A percentile compares a stretch with the other conserved stretches of the same genome.
Conservation (phyloP, 257 asterid genomes). For the Ilex asprella region DNA sequence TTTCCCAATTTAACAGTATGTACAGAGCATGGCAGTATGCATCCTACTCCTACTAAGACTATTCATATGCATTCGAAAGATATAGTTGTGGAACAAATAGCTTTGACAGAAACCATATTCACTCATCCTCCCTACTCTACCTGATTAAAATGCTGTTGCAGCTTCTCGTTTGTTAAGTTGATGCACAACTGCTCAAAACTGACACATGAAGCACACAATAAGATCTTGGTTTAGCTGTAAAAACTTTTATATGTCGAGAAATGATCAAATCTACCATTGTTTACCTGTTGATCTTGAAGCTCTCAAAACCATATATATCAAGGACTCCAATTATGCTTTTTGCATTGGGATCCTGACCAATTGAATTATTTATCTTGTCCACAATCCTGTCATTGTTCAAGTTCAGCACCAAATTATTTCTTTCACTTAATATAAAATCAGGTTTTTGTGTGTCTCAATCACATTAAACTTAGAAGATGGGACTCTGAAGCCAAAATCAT, state of each 20-base stretch:
- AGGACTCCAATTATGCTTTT: slow-evolving; percentile 89
- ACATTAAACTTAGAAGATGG: slow-evolving; percentile 9
- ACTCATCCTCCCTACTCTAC: slow-evolving; percentile 15
- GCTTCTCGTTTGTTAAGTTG: slow-evolving; percentile 89
- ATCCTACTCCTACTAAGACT: not conserved
- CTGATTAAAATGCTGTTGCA: slow-evolving; percentile 99
- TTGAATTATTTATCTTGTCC: slow-evolving; percentile 86
- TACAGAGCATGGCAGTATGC: not conserved
- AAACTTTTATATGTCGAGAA: slow-evolving; percentile 3
- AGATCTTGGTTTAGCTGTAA: slow-evolving; percentile 20
- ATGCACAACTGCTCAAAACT: slow-evolving; percentile 94
- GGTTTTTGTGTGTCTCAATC: not conserved
- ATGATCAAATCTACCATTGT: not conserved
- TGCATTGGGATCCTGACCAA: slow-evolving; percentile 88
- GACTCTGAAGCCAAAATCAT: not conserved
- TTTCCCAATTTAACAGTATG: slow-evolving; percentile 13
- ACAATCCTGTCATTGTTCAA: slow-evolving; percentile 61
- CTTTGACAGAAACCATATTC: too few relatives aligned
- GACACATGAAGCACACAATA: slow-evolving; percentile 7
- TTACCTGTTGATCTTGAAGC: slow-evolving; percentile 91
- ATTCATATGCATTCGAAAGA: not conserved
- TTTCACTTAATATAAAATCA: not conserved
- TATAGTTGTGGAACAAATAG: too few relatives aligned
- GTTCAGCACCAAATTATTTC: slow-evolving; percentile 3
- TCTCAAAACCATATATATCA: slow-evolving; percentile 92